phyloP scores from a whole-genome alignment of 768 basidiomycete genomes.

The Phlebiopsis flavidoalba region DNA sequence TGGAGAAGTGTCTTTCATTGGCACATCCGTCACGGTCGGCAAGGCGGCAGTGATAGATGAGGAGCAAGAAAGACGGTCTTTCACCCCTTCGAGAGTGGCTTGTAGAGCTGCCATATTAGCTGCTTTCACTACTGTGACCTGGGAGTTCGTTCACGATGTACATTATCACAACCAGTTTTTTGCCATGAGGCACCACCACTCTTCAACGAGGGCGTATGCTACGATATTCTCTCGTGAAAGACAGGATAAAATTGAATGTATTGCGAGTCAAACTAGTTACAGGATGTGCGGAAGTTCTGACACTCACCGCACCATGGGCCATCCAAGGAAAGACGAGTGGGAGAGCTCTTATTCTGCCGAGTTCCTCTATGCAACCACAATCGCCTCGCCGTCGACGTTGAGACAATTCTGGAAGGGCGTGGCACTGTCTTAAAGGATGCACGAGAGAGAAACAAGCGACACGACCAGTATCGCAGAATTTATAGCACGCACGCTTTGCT shows the following conservation, averaged over 20 bases:
- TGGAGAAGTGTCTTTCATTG: slow-evolving; percentile 67
- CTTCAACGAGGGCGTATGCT: background rate
- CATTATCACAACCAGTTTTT: background rate
- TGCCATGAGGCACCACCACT: background rate
- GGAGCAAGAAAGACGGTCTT: slow-evolving; percentile 40
- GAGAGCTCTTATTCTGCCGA: slow-evolving; percentile 56
- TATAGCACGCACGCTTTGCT: slow-evolving; percentile 3
- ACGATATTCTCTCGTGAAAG: background rate
- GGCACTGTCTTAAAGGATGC: slow-evolving; percentile 76
- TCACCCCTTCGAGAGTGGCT: slow-evolving; percentile 44
- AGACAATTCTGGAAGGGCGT: slow-evolving; percentile 34
- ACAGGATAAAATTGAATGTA: background rate
- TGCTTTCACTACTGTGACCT: background rate
- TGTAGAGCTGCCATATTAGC: slow-evolving; percentile 22
- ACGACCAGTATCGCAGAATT: background rate
- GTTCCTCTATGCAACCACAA: slow-evolving; percentile 61
- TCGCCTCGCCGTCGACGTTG: slow-evolving; percentile 53
- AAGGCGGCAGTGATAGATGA: slow-evolving; percentile 18
- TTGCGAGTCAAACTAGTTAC: background rate
- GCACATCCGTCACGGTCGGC: slow-evolving; percentile 44
- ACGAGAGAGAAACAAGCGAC: slow-evolving; percentile 20
- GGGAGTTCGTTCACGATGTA: background rate
- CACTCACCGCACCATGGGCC: slow-evolving; percentile 45
- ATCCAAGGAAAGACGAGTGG: slow-evolving; percentile 28
- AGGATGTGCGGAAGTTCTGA: slow-evolving; percentile 59